Percentiles rank a stretch among this genome's conserved stretches.
Evolutionary conservation across 2,329 filamentous ascomycete species (phyloP).

Genomic region (Diaporthe batatas): DNA sequence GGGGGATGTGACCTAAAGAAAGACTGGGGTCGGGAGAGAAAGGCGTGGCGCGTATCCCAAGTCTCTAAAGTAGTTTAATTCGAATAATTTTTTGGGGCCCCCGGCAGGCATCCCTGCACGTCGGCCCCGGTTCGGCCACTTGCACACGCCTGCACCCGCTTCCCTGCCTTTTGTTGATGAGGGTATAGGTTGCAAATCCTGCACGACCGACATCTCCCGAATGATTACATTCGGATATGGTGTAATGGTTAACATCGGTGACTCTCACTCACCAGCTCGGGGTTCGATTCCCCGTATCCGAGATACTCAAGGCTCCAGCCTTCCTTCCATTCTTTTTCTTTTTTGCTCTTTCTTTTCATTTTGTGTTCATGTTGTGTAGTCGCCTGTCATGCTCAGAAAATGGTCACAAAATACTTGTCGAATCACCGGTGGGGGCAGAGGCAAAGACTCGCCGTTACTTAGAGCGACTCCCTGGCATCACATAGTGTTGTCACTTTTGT

Average conservation of each 20-base stretch:
- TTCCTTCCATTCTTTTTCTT: not conserved
- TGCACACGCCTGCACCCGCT: not conserved
- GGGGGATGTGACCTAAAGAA: slow-evolving; percentile 42
- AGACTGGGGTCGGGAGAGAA: slow-evolving; percentile 38
- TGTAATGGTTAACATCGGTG: slow-evolving; percentile 41
- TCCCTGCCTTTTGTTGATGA: rapidly evolving
- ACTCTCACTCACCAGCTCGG: slow-evolving; percentile 41
- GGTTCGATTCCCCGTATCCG: slow-evolving; percentile 42
- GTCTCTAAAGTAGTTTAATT: slow-evolving; percentile 17
- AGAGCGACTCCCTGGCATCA: not conserved
- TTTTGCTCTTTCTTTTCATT: not conserved
- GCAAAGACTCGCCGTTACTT: not conserved
- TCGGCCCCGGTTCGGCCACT: slow-evolving; percentile 13
- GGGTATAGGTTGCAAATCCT: not conserved
- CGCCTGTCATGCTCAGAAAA: not conserved
- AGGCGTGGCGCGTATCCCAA: slow-evolving; percentile 30
- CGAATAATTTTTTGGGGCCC: slow-evolving; percentile 41
- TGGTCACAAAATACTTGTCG: not conserved
- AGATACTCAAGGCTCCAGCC: not conserved
- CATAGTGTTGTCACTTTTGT: not conserved
- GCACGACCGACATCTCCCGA: not conserved
- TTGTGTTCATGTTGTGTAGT: no score
- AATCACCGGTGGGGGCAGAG: not conserved
- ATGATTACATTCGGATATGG: slow-evolving; percentile 39
- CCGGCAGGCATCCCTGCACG: slow-evolving; percentile 38